A percentile compares a stretch with the other conserved stretches of the same genome.
These are phyloP conservation scores for Antitrichia curtipendula DNA, from an alignment of 225 moss, liverwort and hornwort species.

Conservation along the genomic window DNA sequence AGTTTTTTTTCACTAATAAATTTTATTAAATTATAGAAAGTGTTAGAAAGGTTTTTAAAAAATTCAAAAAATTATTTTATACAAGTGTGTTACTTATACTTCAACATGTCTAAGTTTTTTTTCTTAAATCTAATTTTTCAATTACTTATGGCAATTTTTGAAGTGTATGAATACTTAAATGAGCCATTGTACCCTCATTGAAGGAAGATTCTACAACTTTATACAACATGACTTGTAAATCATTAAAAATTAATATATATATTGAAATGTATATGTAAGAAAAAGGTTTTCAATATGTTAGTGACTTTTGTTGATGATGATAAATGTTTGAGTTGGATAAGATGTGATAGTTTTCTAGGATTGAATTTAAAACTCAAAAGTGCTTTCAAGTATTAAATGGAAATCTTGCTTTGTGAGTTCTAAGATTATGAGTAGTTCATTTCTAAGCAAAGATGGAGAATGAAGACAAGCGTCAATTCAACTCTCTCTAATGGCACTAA, in stretches of 20 bases:
- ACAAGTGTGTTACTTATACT: no score
- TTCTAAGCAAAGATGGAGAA: background rate
- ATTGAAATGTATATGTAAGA: fast-evolving
- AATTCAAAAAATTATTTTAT: no score
- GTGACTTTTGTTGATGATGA: background rate
- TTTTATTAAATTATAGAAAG: no score
- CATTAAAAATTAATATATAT: background rate
- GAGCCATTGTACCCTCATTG: no score
- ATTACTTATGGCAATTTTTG: no score
- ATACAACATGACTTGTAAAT: background rate
- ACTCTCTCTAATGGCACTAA: background rate
- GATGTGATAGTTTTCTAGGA: background rate
- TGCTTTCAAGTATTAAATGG: background rate
- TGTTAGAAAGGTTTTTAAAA: no score
- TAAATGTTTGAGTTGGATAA: background rate
- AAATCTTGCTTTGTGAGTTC: background rate
- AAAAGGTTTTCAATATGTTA: background rate
- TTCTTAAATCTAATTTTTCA: no score
- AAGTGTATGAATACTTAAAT: no score
- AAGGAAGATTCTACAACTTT: background rate
- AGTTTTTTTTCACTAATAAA: no score
- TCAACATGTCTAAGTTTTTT: no score
- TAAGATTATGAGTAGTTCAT: background rate
- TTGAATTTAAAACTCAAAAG: background rate
- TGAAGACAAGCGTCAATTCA: background rate